phyloP scores from a whole-genome alignment of 148 eudicot genomes.

The Polygonum aviculare region DNA sequence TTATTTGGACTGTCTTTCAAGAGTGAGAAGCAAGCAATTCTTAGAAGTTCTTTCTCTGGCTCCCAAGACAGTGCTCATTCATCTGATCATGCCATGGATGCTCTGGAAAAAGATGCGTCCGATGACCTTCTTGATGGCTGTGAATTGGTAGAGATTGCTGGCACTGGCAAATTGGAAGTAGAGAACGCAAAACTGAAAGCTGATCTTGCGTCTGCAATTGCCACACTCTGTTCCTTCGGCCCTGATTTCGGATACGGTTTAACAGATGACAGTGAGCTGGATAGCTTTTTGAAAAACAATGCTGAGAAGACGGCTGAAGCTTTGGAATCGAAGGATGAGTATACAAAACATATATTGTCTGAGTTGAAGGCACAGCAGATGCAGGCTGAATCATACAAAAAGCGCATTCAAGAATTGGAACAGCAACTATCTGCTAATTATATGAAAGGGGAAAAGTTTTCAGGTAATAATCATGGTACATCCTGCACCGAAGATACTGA shows the following conservation, averaged over 20 bases:
- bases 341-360: conserved; percentile 57
- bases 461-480: conserved; percentile 27
- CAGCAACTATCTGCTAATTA: conserved; percentile 61
- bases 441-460: conserved; percentile 30
- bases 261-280: conserved; percentile 53
- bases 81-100: conserved; percentile 27
- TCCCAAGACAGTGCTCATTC: conserved; percentile 41
- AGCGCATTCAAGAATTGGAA: conserved; percentile 80
- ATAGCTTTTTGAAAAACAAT: conserved; percentile 49
- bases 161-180: conserved; percentile 88
- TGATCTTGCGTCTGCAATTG: conserved; percentile 92
- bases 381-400: conserved; percentile 88
- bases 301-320: conserved; percentile 89
- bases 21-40: conserved; percentile 46
- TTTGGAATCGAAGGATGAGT: conserved; percentile 72
- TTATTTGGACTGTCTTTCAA: conserved; percentile 51
- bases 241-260: conserved; percentile 49
- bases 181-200: conserved; percentile 94
- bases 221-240: conserved; percentile 53
- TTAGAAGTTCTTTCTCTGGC: conserved; percentile 44
- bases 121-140: conserved; percentile 46
- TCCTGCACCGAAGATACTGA: conserved; percentile 37
- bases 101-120: conserved; percentile 30
- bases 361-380: conserved; percentile 51
- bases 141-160: conserved; percentile 78